Conservation (phyloP, 2,329 filamentous ascomycete genomes). For the Zopfia rhizophila region DNA sequence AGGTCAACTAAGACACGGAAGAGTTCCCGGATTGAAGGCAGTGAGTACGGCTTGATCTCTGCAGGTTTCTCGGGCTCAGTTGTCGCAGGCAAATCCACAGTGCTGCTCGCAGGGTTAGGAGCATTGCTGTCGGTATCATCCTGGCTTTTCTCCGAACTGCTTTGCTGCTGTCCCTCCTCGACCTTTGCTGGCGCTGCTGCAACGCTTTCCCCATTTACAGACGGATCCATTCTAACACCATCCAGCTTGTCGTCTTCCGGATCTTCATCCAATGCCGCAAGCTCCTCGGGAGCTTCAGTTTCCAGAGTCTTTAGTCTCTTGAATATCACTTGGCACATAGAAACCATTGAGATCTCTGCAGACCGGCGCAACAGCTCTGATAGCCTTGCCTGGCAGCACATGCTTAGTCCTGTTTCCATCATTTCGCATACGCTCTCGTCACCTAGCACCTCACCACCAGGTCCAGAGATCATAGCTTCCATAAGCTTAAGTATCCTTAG, state of each 20-base stretch:
- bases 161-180: conserved; percentile 46
- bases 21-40: conserved; percentile 93
- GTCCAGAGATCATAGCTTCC: conserved; percentile 97
- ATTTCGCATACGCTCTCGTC: conserved; percentile 99
- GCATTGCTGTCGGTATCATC: conserved; percentile 51
- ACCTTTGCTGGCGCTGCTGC: conserved; percentile 41
- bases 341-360: conserved; percentile 96
- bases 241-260: conserved; percentile 70
- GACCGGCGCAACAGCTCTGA: conserved; percentile 90
- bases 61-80: conserved; percentile 56
- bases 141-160: conserved; percentile 42
- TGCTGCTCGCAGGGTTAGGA: conserved; percentile 53
- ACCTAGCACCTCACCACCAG: conserved; percentile 90
- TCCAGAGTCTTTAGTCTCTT: conserved; percentile 89
- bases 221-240: conserved; percentile 84
- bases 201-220: conserved; percentile 71
- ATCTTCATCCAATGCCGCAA: conserved; percentile 72
- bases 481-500: conserved; percentile 95
- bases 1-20: conserved; percentile 95
- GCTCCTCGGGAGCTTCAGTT: conserved; percentile 75
- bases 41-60: conserved; percentile 85
- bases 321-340: conserved; percentile 99
- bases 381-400: conserved; percentile 93
- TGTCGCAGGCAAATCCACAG: conserved; percentile 56
- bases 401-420: conserved; percentile 98